Percentiles rank a stretch among this genome's conserved stretches.
Evolutionary conservation across 768 basidiomycete species (phyloP).

Genomic region (Phanerochaete sordida): DNA sequence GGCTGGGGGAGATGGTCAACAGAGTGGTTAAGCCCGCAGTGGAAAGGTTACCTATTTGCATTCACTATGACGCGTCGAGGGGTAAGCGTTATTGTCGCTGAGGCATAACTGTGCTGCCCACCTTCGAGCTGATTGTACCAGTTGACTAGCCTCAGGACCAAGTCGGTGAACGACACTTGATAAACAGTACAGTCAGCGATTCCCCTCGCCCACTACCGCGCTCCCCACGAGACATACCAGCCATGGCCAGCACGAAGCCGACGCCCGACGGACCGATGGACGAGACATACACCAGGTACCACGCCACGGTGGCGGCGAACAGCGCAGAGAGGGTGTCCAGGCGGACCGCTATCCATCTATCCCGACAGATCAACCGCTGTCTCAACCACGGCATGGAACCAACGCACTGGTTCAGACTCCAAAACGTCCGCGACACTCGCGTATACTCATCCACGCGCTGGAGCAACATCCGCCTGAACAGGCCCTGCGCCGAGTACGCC

Average conservation of each 20-base stretch:
- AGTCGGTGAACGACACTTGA: conserved; percentile 37
- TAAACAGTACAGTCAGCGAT: no score
- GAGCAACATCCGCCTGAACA: conserved; percentile 37
- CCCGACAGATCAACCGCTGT: not conserved
- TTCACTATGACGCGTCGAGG: conserved; percentile 35
- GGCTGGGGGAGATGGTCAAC: no score
- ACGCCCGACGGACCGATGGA: conserved; percentile 38
- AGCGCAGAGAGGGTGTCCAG: conserved; percentile 52
- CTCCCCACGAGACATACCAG: conserved; percentile 29
- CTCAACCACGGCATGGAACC: conserved; percentile 1
- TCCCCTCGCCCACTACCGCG: no score
- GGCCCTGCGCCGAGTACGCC: conserved; percentile 49
- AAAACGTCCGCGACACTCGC: conserved; percentile 37
- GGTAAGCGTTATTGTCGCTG: conserved; percentile 30
- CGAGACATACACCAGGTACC: conserved; percentile 44
- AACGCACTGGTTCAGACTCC: conserved; percentile 41
- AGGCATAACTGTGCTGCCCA: conserved; percentile 13
- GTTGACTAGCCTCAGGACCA: conserved; percentile 49
- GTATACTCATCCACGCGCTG: conserved; percentile 45
- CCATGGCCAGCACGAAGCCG: conserved; percentile 38
- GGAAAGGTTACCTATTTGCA: conserved; percentile 30
- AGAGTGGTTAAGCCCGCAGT: no score
- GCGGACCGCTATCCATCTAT: conserved; percentile 44
- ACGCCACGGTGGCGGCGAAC: conserved; percentile 45
- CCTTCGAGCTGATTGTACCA: conserved; percentile 43